Conservation (phyloP, 2,329 filamentous ascomycete species). For the Bertia moriformis region DNA sequence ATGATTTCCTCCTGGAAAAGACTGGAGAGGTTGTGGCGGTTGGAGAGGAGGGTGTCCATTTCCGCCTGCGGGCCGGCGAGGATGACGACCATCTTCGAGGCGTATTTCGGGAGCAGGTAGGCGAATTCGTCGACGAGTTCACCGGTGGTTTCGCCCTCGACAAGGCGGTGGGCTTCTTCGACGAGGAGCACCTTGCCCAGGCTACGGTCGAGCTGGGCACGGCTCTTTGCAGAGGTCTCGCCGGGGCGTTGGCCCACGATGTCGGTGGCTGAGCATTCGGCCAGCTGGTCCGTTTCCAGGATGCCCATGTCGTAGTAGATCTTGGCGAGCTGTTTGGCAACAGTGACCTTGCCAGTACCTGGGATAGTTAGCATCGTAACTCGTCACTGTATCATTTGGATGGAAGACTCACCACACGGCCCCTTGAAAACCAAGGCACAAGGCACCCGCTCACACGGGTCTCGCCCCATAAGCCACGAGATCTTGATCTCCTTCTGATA, state of each 20-base stretch:
- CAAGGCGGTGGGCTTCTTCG: slow-evolving; percentile 58
- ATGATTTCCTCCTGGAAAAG: slow-evolving; percentile 48
- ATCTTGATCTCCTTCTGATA: slow-evolving; percentile 28
- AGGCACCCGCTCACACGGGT: slow-evolving; percentile 34
- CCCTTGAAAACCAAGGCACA: slow-evolving; percentile 45
- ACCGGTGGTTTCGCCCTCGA: slow-evolving; percentile 39
- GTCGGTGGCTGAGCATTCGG: slow-evolving; percentile 34
- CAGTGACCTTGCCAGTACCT: slow-evolving; percentile 34
- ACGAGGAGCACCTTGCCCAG: slow-evolving; percentile 57
- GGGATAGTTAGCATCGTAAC: no score
- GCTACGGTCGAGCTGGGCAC: slow-evolving; percentile 25
- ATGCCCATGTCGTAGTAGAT: slow-evolving; percentile 39
- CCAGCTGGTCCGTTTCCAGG: slow-evolving; percentile 26
- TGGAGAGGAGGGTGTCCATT: slow-evolving; percentile 45
- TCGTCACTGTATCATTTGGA: no score
- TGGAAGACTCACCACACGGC: slow-evolving; percentile 37
- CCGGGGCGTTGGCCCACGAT: slow-evolving; percentile 33
- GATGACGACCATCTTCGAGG: slow-evolving; percentile 48
- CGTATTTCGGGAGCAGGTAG: slow-evolving; percentile 28
- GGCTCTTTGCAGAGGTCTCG: slow-evolving; percentile 34
- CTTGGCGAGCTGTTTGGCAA: slow-evolving; percentile 33
- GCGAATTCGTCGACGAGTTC: slow-evolving; percentile 39
- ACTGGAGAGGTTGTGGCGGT: slow-evolving; percentile 48
- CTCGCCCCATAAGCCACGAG: slow-evolving; percentile 26
- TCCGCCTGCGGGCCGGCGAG: slow-evolving; percentile 55